Percentiles rank a stretch among this genome's conserved stretches.
Conservation (phyloP, 768 basidiomycete species). For the Terana coerulea region DNA sequence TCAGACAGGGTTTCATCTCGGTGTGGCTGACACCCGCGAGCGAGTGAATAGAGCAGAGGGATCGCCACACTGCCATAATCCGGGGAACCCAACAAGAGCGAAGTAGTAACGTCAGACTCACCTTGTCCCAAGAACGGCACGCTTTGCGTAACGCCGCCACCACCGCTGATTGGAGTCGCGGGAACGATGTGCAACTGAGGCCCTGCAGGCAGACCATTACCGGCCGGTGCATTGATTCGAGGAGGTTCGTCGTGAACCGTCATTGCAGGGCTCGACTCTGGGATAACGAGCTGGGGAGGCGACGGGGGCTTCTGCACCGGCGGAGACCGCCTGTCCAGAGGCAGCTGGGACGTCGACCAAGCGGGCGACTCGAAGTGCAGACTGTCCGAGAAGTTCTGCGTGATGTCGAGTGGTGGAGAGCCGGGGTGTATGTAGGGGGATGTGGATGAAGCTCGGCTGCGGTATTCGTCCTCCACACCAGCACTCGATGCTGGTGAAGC, state of each 20-base stretch:
- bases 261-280: constrained; percentile 46
- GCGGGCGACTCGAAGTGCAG: constrained; percentile 63
- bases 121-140: constrained; percentile 57
- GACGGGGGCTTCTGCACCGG: constrained; percentile 54
- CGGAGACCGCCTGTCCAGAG: constrained; percentile 37
- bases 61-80: no score
- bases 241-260: constrained; percentile 35
- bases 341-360: constrained; percentile 46
- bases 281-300: constrained; percentile 57
- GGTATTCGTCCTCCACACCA: constrained; percentile 44
- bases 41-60: no score
- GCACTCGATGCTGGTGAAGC: constrained; percentile 58
- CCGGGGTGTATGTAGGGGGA: constrained; percentile 51
- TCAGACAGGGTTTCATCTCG: no score
- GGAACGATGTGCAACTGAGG: constrained; percentile 78
- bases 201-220: constrained; percentile 45
- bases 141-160: constrained; percentile 41
- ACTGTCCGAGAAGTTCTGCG: constrained; percentile 54
- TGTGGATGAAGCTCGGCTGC: constrained; percentile 63
- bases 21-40: no score
- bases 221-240: constrained; percentile 61
- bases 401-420: constrained; percentile 51
- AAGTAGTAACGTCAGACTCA: no score
- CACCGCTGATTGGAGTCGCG: constrained; percentile 73
- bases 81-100: no score